Evolutionary conservation across 1,284 basidiomycete genomes (phyloP), one percentile per base, ranked within the genome.

Genomic region (Neolentinus lepideus): DNA sequence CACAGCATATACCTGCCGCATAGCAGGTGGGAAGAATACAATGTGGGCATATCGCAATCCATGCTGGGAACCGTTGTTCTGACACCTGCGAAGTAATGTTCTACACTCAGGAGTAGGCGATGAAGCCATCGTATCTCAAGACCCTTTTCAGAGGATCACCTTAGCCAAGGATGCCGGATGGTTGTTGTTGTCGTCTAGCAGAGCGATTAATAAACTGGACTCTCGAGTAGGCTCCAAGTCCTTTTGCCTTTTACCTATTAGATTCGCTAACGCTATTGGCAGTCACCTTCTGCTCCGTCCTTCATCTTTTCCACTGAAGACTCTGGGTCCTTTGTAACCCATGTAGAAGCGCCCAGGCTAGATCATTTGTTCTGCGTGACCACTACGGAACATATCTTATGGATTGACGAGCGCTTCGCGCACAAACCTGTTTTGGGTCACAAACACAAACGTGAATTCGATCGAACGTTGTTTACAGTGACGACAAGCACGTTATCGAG

Each of bases 361-460:
- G 75, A 82, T 58, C 65, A 76, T 45, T 66, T 81, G 22, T 63
- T 80, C 25, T 76, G 78, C 10, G 61, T 87, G 3, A 76, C 74
- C 35, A 81, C 86, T 0, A 90, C 85, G 0, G 71, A 68, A 1
- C 75, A 84, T 50, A 63, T 90, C 21, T 57, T 85, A 14, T 90
- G 86, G 86, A 64, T 90, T 27, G 88, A 91, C 61, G 69, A 75
- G 38, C 78, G 88, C 29, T 77, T 74, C 62, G 66, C 76, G 12
- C 65, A 64, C 22, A 78, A 70, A 57, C 85, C 88, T 16, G 61
- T 90, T 1, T 61, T 90, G 10, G 78, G 76, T 6, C 78, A 79
- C 61, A 79, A 75, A 57, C 88, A 91, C 65, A 69, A 75, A 52
- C 74, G 87, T n/a, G 69, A 75, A 43, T 76, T 71, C 50, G 87